Base-by-base conservation (phyloP, 768 basidiomycete species). In the Cystofilobasidium bisporidii region DNA sequence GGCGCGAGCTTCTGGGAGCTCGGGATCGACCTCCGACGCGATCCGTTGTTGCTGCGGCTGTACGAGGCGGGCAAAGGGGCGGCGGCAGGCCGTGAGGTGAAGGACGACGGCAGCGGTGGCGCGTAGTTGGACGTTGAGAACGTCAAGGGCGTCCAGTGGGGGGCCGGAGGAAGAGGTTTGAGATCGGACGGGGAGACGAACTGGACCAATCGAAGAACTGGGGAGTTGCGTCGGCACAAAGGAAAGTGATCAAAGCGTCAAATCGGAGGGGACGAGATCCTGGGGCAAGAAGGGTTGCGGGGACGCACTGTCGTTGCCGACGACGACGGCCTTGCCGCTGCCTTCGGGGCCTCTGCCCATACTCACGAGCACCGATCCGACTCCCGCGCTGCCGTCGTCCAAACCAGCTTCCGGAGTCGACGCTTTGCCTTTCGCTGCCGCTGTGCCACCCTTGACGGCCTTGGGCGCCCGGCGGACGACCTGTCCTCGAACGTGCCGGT, bases 271-370 rank as follows among this genome's bases (percentile, higher is more conserved):
- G 47, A 15, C 20, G 28, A 36, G 12, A 38, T 14, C 20, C 14
- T n/a, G n/a, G n/a, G n/a, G n/a, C n/a, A n/a, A n/a, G n/a, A n/a
- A n/a, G n/a, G n/a, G n/a, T n/a, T n/a, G n/a, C n/a, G n/a, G n/a
- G 15, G 38, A 62, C 67, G 55, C 32, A 68, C 67, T 32, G 24
- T 68, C 67, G 43, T 68, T 68, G 17, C 67, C 67, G 20, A 63
- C 67, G 32, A 68, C 67, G 15, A 57, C 67, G 18, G 67, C 67
- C 43, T 61, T 50, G 14, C 45, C 61, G 30, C 67, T 68, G 17
- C 61, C 67, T 32, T 68, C 61, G 12, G 67, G 67, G 0, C 67
- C 67, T 1, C 55, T 1, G 1, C 55, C 67, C 28, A 68, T 22
- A n/a, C 61, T 59, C 17, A 47, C 33, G 11, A 68, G 41, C 22